Evolutionary conservation across 2,329 filamentous ascomycete species (phyloP).

Genomic region (Aspergillus eucalypticola): DNA sequence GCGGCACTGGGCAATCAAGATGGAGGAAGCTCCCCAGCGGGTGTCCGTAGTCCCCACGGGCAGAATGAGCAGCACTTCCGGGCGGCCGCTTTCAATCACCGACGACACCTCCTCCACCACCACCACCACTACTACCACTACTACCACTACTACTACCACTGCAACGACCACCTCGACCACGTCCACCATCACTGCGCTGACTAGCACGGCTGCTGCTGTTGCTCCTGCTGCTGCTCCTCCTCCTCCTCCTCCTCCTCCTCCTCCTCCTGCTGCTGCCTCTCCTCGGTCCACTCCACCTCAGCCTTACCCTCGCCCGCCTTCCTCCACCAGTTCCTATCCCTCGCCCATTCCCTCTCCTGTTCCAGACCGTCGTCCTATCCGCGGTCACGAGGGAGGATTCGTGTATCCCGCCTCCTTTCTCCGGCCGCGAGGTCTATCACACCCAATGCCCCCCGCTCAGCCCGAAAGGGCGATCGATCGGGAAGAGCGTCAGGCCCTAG

Average conservation of each 20-base stretch:
- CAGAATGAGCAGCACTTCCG: conserved; percentile 24
- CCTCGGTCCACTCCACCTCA: conserved; percentile 5
- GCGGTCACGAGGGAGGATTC: conserved; percentile 48
- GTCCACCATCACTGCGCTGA: conserved; percentile 10
- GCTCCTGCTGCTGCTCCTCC: conserved; percentile 6
- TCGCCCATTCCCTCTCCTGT: conserved; percentile 13
- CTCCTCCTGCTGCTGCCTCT: conserved; percentile 13
- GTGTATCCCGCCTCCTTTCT: conserved; percentile 53
- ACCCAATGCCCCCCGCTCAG: conserved; percentile 43
- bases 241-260: conserved; percentile 8
- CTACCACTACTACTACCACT: conserved; percentile 1
- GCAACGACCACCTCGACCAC: conserved; percentile 5
- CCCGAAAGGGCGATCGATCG: conserved; percentile 49
- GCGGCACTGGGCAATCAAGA: conserved; percentile 19
- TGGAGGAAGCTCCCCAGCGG: conserved; percentile 25
- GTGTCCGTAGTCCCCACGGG: conserved; percentile 22
- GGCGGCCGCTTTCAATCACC: conserved; percentile 21
- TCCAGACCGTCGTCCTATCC: conserved; percentile 14
- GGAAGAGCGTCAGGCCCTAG: conserved; percentile 53
- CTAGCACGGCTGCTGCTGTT: conserved; percentile 14
- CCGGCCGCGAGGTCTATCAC: conserved; percentile 41
- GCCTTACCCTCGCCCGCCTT: background rate
- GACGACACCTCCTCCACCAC: conserved; percentile 12
- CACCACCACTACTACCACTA: conserved; percentile 5
- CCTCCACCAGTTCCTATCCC: background rate